Evolutionary conservation across 768 basidiomycete species (phyloP), one percentile per base, ranked within the genome.

Genomic region (Pulveroboletus sp.): DNA sequence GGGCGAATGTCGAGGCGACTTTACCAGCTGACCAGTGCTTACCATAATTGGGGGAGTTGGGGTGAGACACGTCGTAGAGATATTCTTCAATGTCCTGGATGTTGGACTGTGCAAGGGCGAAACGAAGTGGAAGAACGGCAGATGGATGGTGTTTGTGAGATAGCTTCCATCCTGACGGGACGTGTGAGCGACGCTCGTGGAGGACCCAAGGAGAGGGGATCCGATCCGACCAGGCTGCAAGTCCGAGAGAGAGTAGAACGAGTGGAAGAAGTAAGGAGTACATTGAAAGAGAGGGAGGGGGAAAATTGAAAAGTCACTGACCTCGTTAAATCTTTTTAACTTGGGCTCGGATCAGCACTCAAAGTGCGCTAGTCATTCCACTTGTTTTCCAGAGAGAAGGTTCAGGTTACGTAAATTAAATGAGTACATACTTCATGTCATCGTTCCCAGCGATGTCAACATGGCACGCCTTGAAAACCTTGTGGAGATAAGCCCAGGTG

Each of bases 31-130:
- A 63, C 73, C 75, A 76, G 48, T 79, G 78, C 30, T 73, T 66
- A 1, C 76, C 77, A 40, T 76, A 79, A 47, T 60, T 68, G 14
- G 67, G 60, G 8, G 77, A 79, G 14, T 62, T 54, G 6, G 77
- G 77, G 47, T 74, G 70, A 0, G 77, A 69, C 11, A 78, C 69
- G 3, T 72, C 65, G 52, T 72, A 61, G 36, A 78, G 71, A 40
- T 67, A 57, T 45, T 71, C 68, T 18, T 76, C 74, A 13, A 79
- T 53, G 32, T 62, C 42, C 46, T 73, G 58, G 7, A 74, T 47
- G 52, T 79, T 76, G 38, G 59, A 60, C 57, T 79, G 77, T 7
- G 56, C 54, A 6, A 78, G 69, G 0, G 75, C 77, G 38, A 78
- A 70, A 40, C 76, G 75, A 32, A 78, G 61, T 10, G 76, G 77